Conservation (phyloP, 805 yeast genomes). For the Diddensiella santjacobensis region DNA sequence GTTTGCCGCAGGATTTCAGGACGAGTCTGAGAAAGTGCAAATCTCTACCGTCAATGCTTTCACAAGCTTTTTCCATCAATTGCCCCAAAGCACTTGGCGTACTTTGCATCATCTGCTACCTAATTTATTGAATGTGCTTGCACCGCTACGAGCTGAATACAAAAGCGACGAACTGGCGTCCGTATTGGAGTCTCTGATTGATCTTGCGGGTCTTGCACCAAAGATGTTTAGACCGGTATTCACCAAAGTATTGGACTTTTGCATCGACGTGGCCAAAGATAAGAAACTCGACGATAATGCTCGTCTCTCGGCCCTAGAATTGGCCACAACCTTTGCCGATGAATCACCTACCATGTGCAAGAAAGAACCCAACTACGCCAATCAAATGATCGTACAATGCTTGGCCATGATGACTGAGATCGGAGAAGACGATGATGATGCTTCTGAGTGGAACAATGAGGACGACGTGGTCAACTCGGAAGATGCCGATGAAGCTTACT, state of each 20-base stretch:
- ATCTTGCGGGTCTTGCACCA: slow-evolving; percentile 89
- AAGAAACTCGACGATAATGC: slow-evolving; percentile 67
- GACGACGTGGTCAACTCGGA: slow-evolving; percentile 75
- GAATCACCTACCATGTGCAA: slow-evolving; percentile 95
- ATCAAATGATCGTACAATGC: slow-evolving; percentile 66
- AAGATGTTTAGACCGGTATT: slow-evolving; percentile 91
- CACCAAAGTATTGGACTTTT: slow-evolving; percentile 78
- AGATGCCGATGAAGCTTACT: slow-evolving; percentile 80
- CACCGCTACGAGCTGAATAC: slow-evolving; percentile 73
- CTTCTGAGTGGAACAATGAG: slow-evolving; percentile 78
- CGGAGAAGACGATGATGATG: slow-evolving; percentile 79
- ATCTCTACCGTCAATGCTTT: slow-evolving; percentile 91
- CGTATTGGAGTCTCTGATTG: slow-evolving; percentile 85
- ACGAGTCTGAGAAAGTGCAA: slow-evolving; percentile 74
- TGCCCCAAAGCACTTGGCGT: slow-evolving; percentile 79
- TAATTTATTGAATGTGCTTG: slow-evolving; percentile 76
- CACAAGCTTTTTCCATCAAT: slow-evolving; percentile 78
- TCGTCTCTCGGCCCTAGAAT: slow-evolving; percentile 82
- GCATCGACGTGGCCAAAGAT: slow-evolving; percentile 78
- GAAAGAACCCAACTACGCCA: slow-evolving; percentile 65
- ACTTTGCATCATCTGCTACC: slow-evolving; percentile 77
- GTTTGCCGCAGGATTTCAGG: slow-evolving; percentile 78
- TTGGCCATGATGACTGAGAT: slow-evolving; percentile 89
- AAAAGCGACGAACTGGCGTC: slow-evolving; percentile 78
- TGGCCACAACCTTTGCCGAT: slow-evolving; percentile 86